Percentiles rank a stretch among this genome's conserved stretches.
These are phyloP conservation scores for Rhamnella rubrinervis DNA, from an alignment of 331 rosid species.

Conservation along the genomic window DNA sequence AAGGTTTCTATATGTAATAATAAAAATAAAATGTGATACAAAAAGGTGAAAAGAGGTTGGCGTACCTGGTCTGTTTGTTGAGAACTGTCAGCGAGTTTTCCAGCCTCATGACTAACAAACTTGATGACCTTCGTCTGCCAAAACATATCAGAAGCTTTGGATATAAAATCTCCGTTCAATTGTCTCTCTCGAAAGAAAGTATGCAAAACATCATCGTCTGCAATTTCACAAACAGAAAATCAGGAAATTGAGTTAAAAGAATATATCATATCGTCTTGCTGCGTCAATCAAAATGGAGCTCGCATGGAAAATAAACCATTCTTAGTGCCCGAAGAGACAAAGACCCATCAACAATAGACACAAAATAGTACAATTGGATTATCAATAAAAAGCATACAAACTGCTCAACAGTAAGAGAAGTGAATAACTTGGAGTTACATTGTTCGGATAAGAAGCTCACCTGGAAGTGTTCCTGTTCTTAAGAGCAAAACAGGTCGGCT, in stretches of 20 bases:
- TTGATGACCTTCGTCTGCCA: constrained; percentile 57
- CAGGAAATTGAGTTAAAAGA: background rate
- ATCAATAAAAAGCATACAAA: background rate
- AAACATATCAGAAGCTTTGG: constrained; percentile 74
- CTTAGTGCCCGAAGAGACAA: background rate
- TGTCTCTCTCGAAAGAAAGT: constrained; percentile 70
- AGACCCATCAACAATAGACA: too few species aligned
- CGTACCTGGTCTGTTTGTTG: constrained; percentile 39
- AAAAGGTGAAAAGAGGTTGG: background rate
- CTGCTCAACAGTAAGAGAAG: background rate
- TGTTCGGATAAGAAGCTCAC: constrained; percentile 18
- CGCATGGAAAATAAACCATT: background rate
- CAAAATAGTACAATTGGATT: background rate
- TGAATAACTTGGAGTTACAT: background rate
- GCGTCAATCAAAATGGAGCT: constrained; percentile 1
- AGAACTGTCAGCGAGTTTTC: constrained; percentile 23
- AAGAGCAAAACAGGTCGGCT: constrained; percentile 28
- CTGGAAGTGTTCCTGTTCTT: constrained; percentile 48
- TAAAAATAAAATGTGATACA: too few species aligned
- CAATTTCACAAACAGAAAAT: constrained; percentile 46
- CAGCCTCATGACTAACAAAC: constrained; percentile 34
- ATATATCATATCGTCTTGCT: background rate
- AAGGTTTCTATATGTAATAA: too few species aligned
- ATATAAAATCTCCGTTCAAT: constrained; percentile 68
- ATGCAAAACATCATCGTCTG: constrained; percentile 65